These are phyloP conservation scores for Phytophthora tentaculata DNA, from an alignment of 352 stramenopile genomes.

Conservation along the genomic window DNA sequence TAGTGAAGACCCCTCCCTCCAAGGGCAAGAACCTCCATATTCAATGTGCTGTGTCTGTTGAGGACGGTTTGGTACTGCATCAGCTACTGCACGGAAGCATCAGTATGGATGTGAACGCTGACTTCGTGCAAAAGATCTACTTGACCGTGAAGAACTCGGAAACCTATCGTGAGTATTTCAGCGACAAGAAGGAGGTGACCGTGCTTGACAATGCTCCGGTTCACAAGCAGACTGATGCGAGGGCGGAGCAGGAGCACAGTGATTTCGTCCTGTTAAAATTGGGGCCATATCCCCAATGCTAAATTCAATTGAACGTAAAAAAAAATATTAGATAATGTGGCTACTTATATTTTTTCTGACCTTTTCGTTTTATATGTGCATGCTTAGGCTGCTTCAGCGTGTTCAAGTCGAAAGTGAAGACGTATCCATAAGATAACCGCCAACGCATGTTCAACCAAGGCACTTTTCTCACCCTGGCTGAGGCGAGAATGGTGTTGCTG, in stretches of 20 bases:
- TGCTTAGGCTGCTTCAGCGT: not conserved
- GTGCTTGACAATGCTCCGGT: not conserved
- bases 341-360: not conserved
- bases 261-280: not conserved
- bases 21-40: slow-evolving; percentile 3
- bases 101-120: slow-evolving; percentile 7
- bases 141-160: not conserved
- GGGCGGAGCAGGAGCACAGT: not conserved
- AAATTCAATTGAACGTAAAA: not conserved
- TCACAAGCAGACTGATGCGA: not conserved
- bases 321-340: not conserved
- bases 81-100: slow-evolving; percentile 9
- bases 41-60: slow-evolving; percentile 5
- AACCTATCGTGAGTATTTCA: not conserved
- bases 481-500: not conserved
- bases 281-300: not conserved
- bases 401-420: not conserved
- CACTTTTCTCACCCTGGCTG: not conserved
- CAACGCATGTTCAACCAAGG: not conserved
- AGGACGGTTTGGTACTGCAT: slow-evolving; percentile 8
- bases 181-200: not conserved
- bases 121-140: slow-evolving; percentile 12
- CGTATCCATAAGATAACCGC: not conserved
- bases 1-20: slow-evolving; percentile 4
- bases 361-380: not conserved